Percentiles rank a stretch among this genome's conserved stretches.
Evolutionary conservation across 129 eudicot genomes (phyloP).

Genomic region (Tagetes patula): DNA sequence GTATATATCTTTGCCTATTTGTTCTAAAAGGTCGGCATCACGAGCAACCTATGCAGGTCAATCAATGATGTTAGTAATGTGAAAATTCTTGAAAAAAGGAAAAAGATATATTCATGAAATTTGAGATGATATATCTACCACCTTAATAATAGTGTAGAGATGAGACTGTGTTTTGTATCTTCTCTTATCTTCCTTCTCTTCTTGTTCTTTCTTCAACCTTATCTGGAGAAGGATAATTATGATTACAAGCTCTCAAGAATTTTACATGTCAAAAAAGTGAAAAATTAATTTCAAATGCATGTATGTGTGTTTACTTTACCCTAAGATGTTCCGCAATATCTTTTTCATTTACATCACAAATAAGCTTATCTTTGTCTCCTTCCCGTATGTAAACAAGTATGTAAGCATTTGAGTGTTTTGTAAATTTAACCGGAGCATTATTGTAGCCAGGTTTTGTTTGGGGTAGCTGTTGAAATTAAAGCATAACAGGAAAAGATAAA

Average conservation of each 20-base stretch:
- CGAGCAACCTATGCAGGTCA: constrained; percentile 72
- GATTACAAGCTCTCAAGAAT: constrained; percentile 17
- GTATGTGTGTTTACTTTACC: constrained; percentile 60
- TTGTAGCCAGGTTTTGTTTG: constrained; percentile 94
- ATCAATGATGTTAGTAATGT: constrained; percentile 23
- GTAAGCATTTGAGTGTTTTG: constrained; percentile 94
- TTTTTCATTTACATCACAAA: constrained; percentile 90
- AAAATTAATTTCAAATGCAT: neutral
- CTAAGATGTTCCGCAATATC: constrained; percentile 94
- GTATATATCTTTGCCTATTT: constrained; percentile 83
- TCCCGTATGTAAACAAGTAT: constrained; percentile 94
- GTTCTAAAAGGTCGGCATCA: constrained; percentile 79
- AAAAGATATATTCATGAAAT: neutral
- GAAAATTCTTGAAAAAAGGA: neutral
- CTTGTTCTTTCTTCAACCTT: constrained; percentile 91
- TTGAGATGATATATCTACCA: constrained; percentile 33
- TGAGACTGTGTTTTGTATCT: constrained; percentile 95
- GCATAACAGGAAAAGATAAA: constrained; percentile 21
- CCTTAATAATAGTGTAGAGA: constrained; percentile 92
- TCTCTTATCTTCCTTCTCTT: constrained; percentile 88
- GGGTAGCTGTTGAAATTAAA: constrained; percentile 58
- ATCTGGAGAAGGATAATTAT: constrained; percentile 41
- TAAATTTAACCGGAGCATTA: constrained; percentile 80
- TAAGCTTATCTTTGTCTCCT: constrained; percentile 89
- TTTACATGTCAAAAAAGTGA: constrained; percentile 5